phyloP scores from a whole-genome alignment of 306 rosid genomes.

The Pyrus pyrifolia region DNA sequence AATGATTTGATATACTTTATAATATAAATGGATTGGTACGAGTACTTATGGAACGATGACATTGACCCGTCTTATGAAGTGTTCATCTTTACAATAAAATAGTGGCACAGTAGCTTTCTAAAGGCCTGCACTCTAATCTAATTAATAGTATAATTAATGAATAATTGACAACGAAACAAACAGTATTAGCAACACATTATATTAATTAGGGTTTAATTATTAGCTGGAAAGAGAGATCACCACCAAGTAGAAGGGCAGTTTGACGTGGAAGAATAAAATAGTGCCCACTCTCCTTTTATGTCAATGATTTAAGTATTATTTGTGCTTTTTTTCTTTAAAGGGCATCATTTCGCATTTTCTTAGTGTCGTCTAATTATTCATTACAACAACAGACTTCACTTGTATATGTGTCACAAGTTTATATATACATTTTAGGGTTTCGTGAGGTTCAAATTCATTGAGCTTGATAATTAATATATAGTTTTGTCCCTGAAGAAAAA shows the following conservation, averaged over 20 bases:
- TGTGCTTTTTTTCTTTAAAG: not conserved
- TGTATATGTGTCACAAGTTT: not conserved
- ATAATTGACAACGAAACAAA: not conserved
- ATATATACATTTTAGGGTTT: not conserved
- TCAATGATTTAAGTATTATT: constrained; percentile 42
- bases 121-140: not conserved
- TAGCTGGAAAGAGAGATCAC: not conserved
- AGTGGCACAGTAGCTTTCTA: not conserved
- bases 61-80: not conserved
- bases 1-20: too few species aligned
- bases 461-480: not conserved
- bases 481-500: constrained; percentile 2
- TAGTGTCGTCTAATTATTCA: constrained; percentile 14
- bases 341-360: constrained; percentile 23
- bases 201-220: not conserved
- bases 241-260: constrained; percentile 1
- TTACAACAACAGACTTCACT: constrained; percentile 1
- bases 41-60: too few species aligned
- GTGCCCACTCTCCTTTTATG: constrained; percentile 14
- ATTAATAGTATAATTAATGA: not conserved
- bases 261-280: constrained; percentile 15
- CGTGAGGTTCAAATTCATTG: constrained; percentile 3
- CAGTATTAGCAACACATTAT: not conserved
- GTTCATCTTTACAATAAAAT: not conserved
- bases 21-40: too few species aligned